phyloP scores from a whole-genome alignment of 495 filamentous ascomycete genomes.

The Penicillium herquei region DNA sequence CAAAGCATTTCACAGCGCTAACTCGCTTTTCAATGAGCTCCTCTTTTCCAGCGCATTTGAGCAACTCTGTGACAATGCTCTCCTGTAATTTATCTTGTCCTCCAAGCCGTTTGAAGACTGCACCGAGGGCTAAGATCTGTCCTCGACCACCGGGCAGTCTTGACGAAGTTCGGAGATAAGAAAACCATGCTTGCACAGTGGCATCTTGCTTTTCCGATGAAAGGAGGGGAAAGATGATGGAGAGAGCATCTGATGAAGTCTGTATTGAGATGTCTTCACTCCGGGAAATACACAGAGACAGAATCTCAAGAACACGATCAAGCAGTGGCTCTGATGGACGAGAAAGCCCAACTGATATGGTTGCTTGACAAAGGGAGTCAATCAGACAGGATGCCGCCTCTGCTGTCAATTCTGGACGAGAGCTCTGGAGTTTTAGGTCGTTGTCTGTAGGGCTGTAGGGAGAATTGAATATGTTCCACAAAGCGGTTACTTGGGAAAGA shows the following conservation, averaged over 20 bases:
- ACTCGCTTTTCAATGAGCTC: conserved; percentile 58
- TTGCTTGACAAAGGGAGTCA: conserved; percentile 31
- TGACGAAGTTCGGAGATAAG: conserved; percentile 36
- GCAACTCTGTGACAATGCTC: conserved; percentile 31
- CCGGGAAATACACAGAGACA: conserved; percentile 43
- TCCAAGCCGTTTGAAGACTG: conserved; percentile 36
- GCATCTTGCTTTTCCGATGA: conserved; percentile 27
- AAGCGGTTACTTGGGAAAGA: conserved; percentile 19
- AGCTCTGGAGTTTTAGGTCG: conserved; percentile 46
- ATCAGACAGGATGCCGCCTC: conserved; percentile 63
- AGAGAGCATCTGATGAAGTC: conserved; percentile 45
- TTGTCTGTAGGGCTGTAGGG: conserved; percentile 36
- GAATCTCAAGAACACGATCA: conserved; percentile 36
- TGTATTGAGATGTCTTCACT: conserved; percentile 49
- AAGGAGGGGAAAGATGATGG: conserved; percentile 42
- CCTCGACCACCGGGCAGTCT: conserved; percentile 42
- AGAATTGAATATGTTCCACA: conserved; percentile 44
- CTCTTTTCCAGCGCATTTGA: conserved; percentile 39
- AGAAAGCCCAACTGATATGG: conserved; percentile 5
- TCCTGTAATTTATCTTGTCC: conserved; percentile 18
- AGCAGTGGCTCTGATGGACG: conserved; percentile 26
- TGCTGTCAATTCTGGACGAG: conserved; percentile 68
- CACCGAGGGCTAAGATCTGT: conserved; percentile 43
- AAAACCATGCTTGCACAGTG: conserved; percentile 37
- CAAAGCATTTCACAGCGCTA: conserved; percentile 58